phyloP scores from a whole-genome alignment of 495 filamentous ascomycete genomes.

The Annulohypoxylon nitens region DNA sequence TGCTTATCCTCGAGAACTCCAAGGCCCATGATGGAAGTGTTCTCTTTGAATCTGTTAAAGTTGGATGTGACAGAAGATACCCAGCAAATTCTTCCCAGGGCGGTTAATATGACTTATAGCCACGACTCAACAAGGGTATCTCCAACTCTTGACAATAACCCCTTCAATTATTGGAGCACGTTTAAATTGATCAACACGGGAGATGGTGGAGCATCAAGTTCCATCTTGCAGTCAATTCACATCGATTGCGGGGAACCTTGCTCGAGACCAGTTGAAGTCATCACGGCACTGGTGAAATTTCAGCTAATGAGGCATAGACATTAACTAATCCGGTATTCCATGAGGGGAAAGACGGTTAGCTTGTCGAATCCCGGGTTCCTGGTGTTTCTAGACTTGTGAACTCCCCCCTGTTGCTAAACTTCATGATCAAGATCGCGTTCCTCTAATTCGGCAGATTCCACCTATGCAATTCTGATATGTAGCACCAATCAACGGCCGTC shows the following conservation, averaged over 20 bases:
- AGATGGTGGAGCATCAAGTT: slow-evolving; percentile 14
- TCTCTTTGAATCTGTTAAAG: not conserved
- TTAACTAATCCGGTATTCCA: slow-evolving; percentile 9
- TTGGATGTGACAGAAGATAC: not conserved
- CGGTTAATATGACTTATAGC: slow-evolving; percentile 27
- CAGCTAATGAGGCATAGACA: slow-evolving; percentile 12
- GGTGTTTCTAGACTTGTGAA: not conserved
- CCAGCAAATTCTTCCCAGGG: not conserved
- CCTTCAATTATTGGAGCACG: slow-evolving; percentile 19
- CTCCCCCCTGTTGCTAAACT: not conserved
- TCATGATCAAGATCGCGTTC: not conserved
- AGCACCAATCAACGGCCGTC: not conserved
- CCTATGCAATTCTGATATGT: not conserved
- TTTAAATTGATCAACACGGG: slow-evolving; percentile 12
- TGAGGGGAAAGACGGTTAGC: not conserved
- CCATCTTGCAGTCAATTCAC: slow-evolving; percentile 17
- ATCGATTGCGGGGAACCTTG: slow-evolving; percentile 47
- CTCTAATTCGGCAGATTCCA: slow-evolving; percentile 9
- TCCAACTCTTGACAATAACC: slow-evolving; percentile 12
- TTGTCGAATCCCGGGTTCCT: slow-evolving; percentile 5
- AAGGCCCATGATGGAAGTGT: slow-evolving; percentile 41
- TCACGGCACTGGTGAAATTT: slow-evolving; percentile 40
- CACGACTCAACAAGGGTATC: slow-evolving; percentile 16
- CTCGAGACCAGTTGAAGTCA: slow-evolving; percentile 38
- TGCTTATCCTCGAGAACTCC: slow-evolving; percentile 48